Evolutionary conservation across 208 protist species (phyloP), one percentile per base, ranked within the genome.

Genomic region (Trypanosoma mega): DNA sequence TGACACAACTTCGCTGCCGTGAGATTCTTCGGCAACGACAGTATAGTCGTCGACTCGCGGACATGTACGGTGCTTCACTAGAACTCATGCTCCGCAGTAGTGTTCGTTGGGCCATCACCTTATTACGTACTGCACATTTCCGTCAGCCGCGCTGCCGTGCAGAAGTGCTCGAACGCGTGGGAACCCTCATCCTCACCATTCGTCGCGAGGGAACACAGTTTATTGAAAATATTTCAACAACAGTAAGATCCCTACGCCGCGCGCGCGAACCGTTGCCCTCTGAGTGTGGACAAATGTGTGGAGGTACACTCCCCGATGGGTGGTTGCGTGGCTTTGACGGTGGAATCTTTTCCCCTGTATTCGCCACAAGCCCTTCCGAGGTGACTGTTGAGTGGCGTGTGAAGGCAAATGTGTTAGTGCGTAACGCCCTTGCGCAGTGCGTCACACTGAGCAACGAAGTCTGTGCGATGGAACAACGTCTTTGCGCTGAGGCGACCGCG

Each of bases 341-440:
- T 9, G 49, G 67, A 34, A 56, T 85, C 20, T 67, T 64, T 16
- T 44, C 67, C 0, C 53, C 44, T 20, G 66, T 82, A 27, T 80
- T 91, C 48, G 59, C 80, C 12, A 51, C 49, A 34, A 69, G 58
- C 46, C 71, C 78, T 18, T 52, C 60, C 29, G 73, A 82, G 20
- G 81, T 95, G 14, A 70, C 85, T 29, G 76, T 88, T 33, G 85
- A 95, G 76, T 92, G 83, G 85, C 81, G 82, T 11, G 88, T 95
- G 70, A 86, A 82, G 59, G 82, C 80, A 11, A 88, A 81, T 63
- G 76, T 95, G 3, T 61, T 95, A 24, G 63, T 91, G 47, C 80
- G 82, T 16, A 81, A 92, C 59, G 77, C 69, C 24, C 62, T 79
- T 12, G 75, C 81, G 0, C 62, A 73, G 50, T 85, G 76, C 43